Evolutionary conservation across 139 green algal genomes (phyloP).

Genomic region (Yamagishiella unicocca): DNA sequence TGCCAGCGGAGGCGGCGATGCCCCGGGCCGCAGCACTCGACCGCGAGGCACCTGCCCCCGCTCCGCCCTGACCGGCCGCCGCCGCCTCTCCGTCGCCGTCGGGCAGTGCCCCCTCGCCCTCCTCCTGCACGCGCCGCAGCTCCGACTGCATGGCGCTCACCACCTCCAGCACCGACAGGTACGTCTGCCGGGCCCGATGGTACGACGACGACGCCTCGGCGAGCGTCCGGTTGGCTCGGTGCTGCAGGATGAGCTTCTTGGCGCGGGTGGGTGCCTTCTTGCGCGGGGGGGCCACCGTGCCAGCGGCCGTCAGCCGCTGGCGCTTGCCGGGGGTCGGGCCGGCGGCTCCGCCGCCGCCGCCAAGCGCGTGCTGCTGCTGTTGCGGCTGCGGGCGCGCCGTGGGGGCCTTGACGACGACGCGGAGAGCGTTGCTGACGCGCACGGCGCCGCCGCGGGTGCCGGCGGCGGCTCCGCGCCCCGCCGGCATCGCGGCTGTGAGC

Average conservation of each 20-base stretch:
- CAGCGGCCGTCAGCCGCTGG: slow-evolving; percentile 27
- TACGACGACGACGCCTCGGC: slow-evolving; percentile 19
- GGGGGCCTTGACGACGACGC: neutral
- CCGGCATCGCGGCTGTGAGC: neutral
- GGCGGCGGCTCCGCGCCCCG: neutral
- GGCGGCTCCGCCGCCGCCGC: neutral
- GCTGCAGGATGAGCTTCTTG: slow-evolving; percentile 59
- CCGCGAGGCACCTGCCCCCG: neutral
- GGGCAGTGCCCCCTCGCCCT: neutral
- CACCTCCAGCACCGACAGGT: neutral
- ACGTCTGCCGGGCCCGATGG: neutral
- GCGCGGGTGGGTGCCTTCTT: slow-evolving; percentile 56
- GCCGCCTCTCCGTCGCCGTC: neutral
- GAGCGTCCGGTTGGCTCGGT: slow-evolving; percentile 22
- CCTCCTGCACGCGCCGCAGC: neutral
- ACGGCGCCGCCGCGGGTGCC: neutral
- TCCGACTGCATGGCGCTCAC: neutral
- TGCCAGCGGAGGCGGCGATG: neutral
- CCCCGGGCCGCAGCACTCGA: neutral
- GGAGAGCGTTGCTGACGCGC: slow-evolving; percentile 31
- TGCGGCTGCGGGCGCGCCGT: neutral
- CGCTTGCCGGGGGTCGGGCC: neutral
- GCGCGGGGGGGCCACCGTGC: slow-evolving; percentile 17
- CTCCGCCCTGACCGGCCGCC: neutral
- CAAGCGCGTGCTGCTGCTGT: neutral